A percentile compares a stretch with the other conserved stretches of the same genome.
phyloP scores from a whole-genome alignment of 1,139 yeast species.

The Sugiyamaella xylanicola region DNA sequence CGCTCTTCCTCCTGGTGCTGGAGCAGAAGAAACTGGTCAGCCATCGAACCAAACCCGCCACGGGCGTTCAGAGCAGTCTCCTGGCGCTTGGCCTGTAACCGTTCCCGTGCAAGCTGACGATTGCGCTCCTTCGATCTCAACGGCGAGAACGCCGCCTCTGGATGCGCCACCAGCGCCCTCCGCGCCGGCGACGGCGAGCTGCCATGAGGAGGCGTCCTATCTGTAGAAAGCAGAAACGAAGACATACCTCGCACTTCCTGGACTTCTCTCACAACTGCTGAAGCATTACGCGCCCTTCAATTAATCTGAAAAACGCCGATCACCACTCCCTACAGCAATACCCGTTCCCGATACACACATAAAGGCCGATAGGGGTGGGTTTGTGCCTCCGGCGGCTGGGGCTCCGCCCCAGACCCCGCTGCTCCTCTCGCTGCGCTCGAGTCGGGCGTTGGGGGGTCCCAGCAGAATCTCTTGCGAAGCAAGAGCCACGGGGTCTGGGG shows the following conservation, averaged over 20 bases:
- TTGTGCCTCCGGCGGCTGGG: too few species aligned
- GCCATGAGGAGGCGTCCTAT: not conserved
- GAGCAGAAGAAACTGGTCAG: constrained; percentile 24
- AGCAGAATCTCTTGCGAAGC: too few species aligned
- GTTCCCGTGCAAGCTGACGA: constrained; percentile 19
- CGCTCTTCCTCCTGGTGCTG: constrained; percentile 19
- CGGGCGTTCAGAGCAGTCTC: constrained; percentile 25
- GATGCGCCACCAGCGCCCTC: constrained; percentile 18
- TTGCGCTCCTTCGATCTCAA: constrained; percentile 20
- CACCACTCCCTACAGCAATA: not conserved
- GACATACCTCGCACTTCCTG: constrained; percentile 11
- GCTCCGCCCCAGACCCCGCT: too few species aligned
- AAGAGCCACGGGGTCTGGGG: too few species aligned
- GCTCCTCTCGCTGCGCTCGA: too few species aligned
- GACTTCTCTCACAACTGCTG: not conserved
- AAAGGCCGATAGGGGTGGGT: not conserved
- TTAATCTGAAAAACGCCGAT: not conserved
- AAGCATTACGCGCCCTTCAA: not conserved
- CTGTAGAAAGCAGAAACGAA: constrained; percentile 4
- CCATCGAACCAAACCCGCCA: constrained; percentile 30
- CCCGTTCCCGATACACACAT: not conserved
- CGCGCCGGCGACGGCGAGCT: constrained; percentile 20
- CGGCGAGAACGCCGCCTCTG: constrained; percentile 23
- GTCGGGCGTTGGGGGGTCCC: too few species aligned
- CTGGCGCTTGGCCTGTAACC: constrained; percentile 24